Conservation (phyloP, 768 basidiomycete genomes). For the Tulasnella sp. region DNA sequence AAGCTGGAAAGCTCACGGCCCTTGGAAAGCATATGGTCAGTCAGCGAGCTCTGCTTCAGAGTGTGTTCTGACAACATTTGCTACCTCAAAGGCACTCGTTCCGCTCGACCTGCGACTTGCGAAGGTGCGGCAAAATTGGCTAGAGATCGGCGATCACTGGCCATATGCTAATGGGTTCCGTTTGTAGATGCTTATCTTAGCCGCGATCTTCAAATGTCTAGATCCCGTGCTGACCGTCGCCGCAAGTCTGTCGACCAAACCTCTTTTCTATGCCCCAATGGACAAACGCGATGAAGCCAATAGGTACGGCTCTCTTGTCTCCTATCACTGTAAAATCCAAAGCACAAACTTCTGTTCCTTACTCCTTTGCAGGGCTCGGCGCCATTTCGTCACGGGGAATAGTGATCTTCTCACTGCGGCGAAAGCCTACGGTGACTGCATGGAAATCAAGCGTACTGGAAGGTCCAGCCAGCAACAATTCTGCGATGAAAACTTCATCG, state of each 20-base stretch:
- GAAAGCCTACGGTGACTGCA: constrained; percentile 59
- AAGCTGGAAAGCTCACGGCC: constrained; percentile 57
- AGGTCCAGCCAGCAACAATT: constrained; percentile 47
- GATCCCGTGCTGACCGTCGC: constrained; percentile 73
- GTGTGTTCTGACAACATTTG: constrained; percentile 5
- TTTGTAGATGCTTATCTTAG: constrained; percentile 74
- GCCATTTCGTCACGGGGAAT: constrained; percentile 53
- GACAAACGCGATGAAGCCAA: constrained; percentile 76
- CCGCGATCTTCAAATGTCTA: constrained; percentile 71
- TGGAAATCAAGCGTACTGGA: constrained; percentile 40
- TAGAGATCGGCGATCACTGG: background rate
- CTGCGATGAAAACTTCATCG: constrained; percentile 81
- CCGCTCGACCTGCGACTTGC: constrained; percentile 80
- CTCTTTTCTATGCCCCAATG: constrained; percentile 70
- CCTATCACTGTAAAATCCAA: background rate
- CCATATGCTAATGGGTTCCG: constrained; percentile 7
- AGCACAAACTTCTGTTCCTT: background rate
- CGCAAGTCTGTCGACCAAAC: constrained; percentile 77
- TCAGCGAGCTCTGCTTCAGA: constrained; percentile 18
- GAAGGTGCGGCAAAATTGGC: constrained; percentile 42
- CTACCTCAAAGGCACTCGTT: constrained; percentile 62
- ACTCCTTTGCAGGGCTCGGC: constrained; percentile 49
- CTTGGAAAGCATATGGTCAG: constrained; percentile 71
- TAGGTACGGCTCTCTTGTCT: constrained; percentile 37
- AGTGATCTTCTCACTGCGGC: constrained; percentile 82